phyloP scores from a whole-genome alignment of 345 rosid species.

The Arabis alpina region DNA sequence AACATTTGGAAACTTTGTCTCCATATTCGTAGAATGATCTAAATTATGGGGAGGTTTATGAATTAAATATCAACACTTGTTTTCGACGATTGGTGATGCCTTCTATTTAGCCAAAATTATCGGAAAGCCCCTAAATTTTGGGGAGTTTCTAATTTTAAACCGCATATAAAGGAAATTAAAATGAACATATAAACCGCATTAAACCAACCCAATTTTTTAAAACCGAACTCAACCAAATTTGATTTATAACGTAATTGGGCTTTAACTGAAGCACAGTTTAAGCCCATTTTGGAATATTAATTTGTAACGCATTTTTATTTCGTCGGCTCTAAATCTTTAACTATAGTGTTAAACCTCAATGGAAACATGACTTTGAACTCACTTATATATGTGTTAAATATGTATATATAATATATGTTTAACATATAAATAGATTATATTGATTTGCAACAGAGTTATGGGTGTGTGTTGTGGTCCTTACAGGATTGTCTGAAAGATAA shows the following conservation, averaged over 20 bases:
- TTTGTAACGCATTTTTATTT: neutral
- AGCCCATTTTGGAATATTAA: neutral
- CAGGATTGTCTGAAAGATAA: slow-evolving; percentile 24
- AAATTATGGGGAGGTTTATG: slow-evolving; percentile 10
- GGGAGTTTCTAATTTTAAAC: slow-evolving; percentile 22
- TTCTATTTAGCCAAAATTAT: slow-evolving; percentile 26
- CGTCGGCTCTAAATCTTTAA: neutral
- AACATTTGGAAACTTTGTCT: slow-evolving; percentile 46
- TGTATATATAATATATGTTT: neutral
- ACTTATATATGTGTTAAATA: neutral
- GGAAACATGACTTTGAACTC: slow-evolving; percentile 39
- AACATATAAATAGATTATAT: neutral
- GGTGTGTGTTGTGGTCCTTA: slow-evolving; percentile 44
- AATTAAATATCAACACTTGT: slow-evolving; percentile 25
- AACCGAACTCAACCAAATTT: slow-evolving; percentile 2
- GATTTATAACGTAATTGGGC: neutral
- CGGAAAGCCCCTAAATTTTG: slow-evolving; percentile 26
- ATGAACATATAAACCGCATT: neutral
- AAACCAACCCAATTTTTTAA: slow-evolving; percentile 14
- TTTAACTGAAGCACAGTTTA: too few species aligned
- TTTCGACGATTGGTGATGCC: slow-evolving; percentile 34
- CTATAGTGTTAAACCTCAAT: slow-evolving; percentile 9
- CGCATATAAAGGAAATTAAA: neutral
- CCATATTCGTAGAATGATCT: slow-evolving; percentile 26
- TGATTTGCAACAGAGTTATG: slow-evolving; percentile 27